Evolutionary conservation across 2,329 filamentous ascomycete species (phyloP), one percentile per base, ranked within the genome.

Genomic region (Colletotrichum horii): DNA sequence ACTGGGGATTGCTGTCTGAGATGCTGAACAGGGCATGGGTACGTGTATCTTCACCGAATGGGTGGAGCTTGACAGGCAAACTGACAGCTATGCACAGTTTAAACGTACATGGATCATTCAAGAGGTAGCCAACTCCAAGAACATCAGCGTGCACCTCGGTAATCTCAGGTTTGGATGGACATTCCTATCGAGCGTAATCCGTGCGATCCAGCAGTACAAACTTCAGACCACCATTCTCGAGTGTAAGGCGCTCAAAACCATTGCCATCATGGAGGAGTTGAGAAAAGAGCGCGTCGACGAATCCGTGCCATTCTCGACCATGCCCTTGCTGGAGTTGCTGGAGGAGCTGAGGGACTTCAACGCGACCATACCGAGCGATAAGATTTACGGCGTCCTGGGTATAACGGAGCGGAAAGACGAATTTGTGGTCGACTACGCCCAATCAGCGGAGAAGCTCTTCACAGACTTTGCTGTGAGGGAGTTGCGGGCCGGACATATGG

Each of bases 41-140:
- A 30, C 12, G 72, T 52, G 24, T 16, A 4, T 24, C 5, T 14
- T 48, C 38, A n/a, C 3, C 1, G 38, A n/a, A 48, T 4, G 9
- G 38, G 1, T 3, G n/a, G 38, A 48, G 9, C 9, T n/a, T 48
- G 38, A 4, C 1, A n/a, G 38, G 0, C 38, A 48, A 7, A 48
- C 38, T 48, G 38, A 48, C 38, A 48, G 38, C 19, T n/a, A n/a
- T 43, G 1, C 38, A 48, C 6, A 48, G 76, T 77, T 77, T 32
- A 70, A 61, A 38, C 74, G 76, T 2, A 71, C 71, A 6, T 77
- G 74, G 76, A 70, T 77, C 43, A 55, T 77, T 4, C 76, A 77
- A 62, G 76, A 77, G 26, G 66, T 72, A 11, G 66, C 55, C n/a
- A 74, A 76, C 38, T 69, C 70, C 4, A 61, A 48, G 9, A 9